phyloP scores from a whole-genome alignment of 805 yeast genomes.

The Starmerella tilneyi region DNA sequence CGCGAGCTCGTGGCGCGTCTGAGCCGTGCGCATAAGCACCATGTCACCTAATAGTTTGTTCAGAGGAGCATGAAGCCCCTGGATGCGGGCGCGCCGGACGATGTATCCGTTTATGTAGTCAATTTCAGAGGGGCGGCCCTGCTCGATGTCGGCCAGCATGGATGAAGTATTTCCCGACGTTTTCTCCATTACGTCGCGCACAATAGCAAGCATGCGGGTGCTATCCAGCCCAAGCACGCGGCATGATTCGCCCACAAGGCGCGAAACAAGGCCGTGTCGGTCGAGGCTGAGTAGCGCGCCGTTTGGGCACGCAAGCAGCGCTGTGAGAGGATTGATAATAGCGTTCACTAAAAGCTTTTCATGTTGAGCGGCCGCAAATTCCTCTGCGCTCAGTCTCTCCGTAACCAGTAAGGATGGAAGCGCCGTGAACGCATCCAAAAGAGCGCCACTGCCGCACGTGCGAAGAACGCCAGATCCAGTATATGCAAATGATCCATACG shows the following conservation, averaged over 20 bases:
- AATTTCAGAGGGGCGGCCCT: constrained; percentile 57
- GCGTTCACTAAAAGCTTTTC: constrained; percentile 72
- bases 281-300: constrained; percentile 52
- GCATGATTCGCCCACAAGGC: constrained; percentile 40
- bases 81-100: constrained; percentile 42
- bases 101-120: constrained; percentile 78
- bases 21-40: constrained; percentile 32
- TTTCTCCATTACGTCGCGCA: constrained; percentile 35
- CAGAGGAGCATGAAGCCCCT: constrained; percentile 36
- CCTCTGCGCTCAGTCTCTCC: constrained; percentile 32
- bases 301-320: constrained; percentile 65
- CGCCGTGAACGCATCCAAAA: background rate
- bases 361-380: constrained; percentile 49
- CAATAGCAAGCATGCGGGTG: constrained; percentile 32
- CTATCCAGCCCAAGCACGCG: constrained; percentile 29
- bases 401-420: constrained; percentile 11
- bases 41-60: constrained; percentile 41
- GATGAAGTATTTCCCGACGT: constrained; percentile 56
- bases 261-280: constrained; percentile 32
- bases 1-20: constrained; percentile 16
- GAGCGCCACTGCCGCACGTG: background rate
- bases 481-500: constrained; percentile 44
- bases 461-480: constrained; percentile 50
- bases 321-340: constrained; percentile 75
- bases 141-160: constrained; percentile 57